Base-by-base conservation (phyloP, 805 yeast genomes). In the Wickerhamomyces kurtzmanii region DNA sequence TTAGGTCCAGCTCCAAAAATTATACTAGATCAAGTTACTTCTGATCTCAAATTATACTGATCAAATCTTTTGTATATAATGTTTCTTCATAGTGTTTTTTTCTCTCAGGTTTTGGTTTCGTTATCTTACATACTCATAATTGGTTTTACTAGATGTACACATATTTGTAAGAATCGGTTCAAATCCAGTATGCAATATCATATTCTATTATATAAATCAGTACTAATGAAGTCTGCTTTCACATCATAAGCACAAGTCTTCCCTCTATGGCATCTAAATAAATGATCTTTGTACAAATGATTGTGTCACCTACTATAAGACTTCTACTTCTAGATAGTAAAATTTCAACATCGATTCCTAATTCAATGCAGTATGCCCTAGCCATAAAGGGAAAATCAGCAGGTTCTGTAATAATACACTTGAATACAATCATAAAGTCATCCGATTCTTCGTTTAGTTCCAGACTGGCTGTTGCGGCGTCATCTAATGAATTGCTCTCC, bases 1-100 rank as follows among this genome's bases (percentile, higher is more conserved):
- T 51, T 91, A 16, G 99, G 99, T 0, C 99, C 99, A 1, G 97
- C 96, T 12, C 96, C 97, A 14, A 83, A 76, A 39, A 41, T 65
- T 0, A 74, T 78, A 0, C 53, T 89, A 34, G 96, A 91, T 50
- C 73, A 76, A 47, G 73, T 89, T 30, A 87, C 97, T 1, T 78
- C 83, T 11, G 76, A 67, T 15, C 62, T 89, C 42, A 83, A 79
- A 49, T 59, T 89, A 33, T 84, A 81, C 46, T 85, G 54, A 40
- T 16, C 2, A 22, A 9, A 3, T 22, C 1, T 11, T 5, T 8
- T 11, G 16, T 5, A 17, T 16, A n/a, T 22, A 16, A n/a, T 17
- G 12, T 12, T 15, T 20, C 6, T 27, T 16, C 8, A 23, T 17
- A 12, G 17, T 11, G 27, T 15, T 24, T 17, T 17, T 16, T 11